Base-by-base conservation (phyloP, 2,329 filamentous ascomycete species). In the Ceratocystis cacaofunesta region DNA sequence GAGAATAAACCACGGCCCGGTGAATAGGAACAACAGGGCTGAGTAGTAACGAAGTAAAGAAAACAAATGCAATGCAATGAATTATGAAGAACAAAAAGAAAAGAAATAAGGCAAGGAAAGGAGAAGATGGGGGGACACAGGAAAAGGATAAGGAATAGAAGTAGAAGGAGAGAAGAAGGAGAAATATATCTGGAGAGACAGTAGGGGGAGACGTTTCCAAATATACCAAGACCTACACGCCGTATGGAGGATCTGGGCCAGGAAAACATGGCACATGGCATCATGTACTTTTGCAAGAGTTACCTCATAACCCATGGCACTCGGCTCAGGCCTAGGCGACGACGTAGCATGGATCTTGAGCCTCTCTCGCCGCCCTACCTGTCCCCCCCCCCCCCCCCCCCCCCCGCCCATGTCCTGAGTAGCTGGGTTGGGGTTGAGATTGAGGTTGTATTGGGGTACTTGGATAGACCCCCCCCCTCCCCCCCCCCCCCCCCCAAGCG, bases 51-150 rank as follows among this genome's bases (percentile, higher is more conserved):
- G 28, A 57, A 32, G 22, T 17, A 57, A 32, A n/a, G 10, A 32
- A 28, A 25, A 57, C 22, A 28, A 57, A 57, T 57, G 52, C 52
- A 57, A 32, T 32, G 52, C 22, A 25, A 52, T 52, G 48, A 57
- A 32, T 32, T 30, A 57, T 17, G 12, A 61, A 62, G 62, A 22
- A 48, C 41, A 65, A 46, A 30, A 48, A 7, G 32, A 10, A 2
- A 19, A 64, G 19, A 65, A 52, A 41, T n/a, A n/a, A 30, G 41
- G n/a, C 15, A 28, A 61, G 28, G 62, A 43, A 52, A 62, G 43
- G 46, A 46, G 61, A 55, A 36, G 60, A 44, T 58, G 17, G 52
- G 44, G 1, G 41, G 8, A 44, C 32, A 57, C 1, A 41, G 55
- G n/a, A 43, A 15, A n/a, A 41, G 8, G n/a, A 66, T 15, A 62